phyloP scores from a whole-genome alignment of 1,139 yeast species.

The Debaryomyces fabryi region DNA sequence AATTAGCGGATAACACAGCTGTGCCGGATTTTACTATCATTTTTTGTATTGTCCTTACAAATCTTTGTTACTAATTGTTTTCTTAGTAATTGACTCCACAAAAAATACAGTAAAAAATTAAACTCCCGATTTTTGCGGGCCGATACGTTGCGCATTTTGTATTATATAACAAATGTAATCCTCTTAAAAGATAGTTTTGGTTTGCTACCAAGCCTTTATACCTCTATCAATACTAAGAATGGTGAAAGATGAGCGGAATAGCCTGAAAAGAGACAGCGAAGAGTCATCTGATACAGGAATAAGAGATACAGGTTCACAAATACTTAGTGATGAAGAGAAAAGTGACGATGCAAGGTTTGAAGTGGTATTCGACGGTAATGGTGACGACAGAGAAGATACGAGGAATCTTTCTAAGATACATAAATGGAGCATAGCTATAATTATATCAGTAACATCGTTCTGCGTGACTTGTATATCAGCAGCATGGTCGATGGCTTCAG shows the following conservation, averaged over 20 bases:
- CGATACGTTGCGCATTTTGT: not conserved
- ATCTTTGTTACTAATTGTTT: not conserved
- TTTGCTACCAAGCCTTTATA: not conserved
- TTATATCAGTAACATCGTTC: slow-evolving; percentile 28
- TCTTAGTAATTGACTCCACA: not conserved
- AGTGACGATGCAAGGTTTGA: slow-evolving; percentile 3
- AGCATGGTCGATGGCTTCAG: slow-evolving; percentile 34
- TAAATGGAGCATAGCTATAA: slow-evolving; percentile 32
- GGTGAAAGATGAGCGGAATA: not conserved
- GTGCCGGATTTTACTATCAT: no score
- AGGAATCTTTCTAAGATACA: slow-evolving; percentile 23
- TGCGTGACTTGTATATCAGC: slow-evolving; percentile 38
- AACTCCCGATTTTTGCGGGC: not conserved
- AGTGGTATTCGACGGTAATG: slow-evolving; percentile 27
- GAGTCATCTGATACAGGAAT: not conserved
- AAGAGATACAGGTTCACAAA: not conserved
- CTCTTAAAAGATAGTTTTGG: not conserved
- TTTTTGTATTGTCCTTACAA: not conserved
- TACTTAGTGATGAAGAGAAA: not conserved
- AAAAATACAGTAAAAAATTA: not conserved
- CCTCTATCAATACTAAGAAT: not conserved
- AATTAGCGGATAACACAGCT: no score
- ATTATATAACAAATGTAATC: not conserved
- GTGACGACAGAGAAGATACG: slow-evolving; percentile 30
- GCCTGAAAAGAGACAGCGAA: not conserved